Conservation (phyloP, 495 filamentous ascomycete species). For the Penicillium verhagenii region DNA sequence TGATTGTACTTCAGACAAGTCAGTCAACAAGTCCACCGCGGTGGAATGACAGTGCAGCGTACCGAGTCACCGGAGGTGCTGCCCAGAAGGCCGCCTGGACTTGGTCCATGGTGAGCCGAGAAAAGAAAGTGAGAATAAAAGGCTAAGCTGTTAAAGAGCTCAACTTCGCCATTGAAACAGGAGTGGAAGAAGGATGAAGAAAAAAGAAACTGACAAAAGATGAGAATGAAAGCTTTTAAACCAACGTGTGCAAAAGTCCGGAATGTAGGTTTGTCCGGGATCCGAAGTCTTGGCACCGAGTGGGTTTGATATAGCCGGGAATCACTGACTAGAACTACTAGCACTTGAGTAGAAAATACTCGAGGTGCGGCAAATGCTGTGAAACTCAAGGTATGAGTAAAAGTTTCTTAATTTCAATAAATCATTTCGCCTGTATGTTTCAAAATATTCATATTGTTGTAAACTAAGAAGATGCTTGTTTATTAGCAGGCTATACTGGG, state of each 20-base stretch:
- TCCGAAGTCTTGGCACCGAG: neutral
- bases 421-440: too few relatives aligned
- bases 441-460: too few relatives aligned
- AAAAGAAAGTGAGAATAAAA: neutral
- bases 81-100: slow-evolving; percentile 55
- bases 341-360: too few relatives aligned
- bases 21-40: slow-evolving; percentile 10
- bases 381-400: too few relatives aligned
- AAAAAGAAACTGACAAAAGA: slow-evolving; percentile 9
- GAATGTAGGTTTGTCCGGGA: neutral
- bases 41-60: slow-evolving; percentile 12
- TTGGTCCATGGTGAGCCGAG: slow-evolving; percentile 46
- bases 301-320: neutral
- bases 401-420: too few relatives aligned
- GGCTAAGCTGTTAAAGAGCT: slow-evolving; percentile 11
- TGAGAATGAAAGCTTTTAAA: slow-evolving; percentile 16
- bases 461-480: neutral
- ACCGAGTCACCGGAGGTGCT: slow-evolving; percentile 71
- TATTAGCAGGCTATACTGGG: neutral
- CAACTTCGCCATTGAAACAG: slow-evolving; percentile 10
- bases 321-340: too few relatives aligned
- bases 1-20: slow-evolving; percentile 59
- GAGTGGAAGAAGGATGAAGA: slow-evolving; percentile 1
- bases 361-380: too few relatives aligned
- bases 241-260: slow-evolving; percentile 25